Percentiles rank a stretch among this genome's conserved stretches.
Evolutionary conservation across 2,329 filamentous ascomycete species (phyloP).

Genomic region (Ophiosphaerella korrae): DNA sequence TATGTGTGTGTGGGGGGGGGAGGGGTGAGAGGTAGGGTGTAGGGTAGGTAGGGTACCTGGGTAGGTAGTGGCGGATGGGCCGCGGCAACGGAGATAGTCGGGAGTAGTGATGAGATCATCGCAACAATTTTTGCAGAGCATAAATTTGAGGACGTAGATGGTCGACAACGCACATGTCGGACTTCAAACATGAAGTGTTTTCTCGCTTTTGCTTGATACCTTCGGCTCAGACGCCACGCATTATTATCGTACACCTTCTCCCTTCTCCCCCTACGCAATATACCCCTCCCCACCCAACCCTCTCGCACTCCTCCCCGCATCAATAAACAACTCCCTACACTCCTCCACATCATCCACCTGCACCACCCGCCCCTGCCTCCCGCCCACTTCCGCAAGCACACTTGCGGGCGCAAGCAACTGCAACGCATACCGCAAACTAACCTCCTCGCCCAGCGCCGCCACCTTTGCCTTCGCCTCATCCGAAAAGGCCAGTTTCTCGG

Average conservation of each 20-base stretch:
- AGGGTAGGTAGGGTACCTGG: no score
- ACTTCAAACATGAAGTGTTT: no score
- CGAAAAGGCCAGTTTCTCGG: constrained; percentile 78
- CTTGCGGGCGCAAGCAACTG: constrained; percentile 89
- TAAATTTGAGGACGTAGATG: no score
- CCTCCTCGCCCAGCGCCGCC: constrained; percentile 81
- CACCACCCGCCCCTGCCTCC: constrained; percentile 53
- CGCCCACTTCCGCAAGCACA: constrained; percentile 79
- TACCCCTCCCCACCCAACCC: constrained; percentile 37
- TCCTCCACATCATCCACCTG: constrained; percentile 62
- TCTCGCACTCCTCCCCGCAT: constrained; percentile 55
- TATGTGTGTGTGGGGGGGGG: neutral
- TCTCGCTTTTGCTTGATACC: no score
- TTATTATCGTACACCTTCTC: constrained; percentile 14
- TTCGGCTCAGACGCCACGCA: neutral
- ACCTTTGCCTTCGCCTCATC: constrained; percentile 87
- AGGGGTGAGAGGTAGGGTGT: no score
- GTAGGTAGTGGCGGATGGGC: no score
- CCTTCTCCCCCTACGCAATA: constrained; percentile 31
- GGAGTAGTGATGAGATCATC: no score
- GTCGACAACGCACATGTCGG: no score
- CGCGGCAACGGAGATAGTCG: no score
- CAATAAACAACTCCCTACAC: constrained; percentile 54
- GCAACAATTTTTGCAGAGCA: no score
- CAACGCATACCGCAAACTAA: constrained; percentile 90